Conservation (phyloP, 306 rosid species). For the Pachyrhizus erosus region DNA sequence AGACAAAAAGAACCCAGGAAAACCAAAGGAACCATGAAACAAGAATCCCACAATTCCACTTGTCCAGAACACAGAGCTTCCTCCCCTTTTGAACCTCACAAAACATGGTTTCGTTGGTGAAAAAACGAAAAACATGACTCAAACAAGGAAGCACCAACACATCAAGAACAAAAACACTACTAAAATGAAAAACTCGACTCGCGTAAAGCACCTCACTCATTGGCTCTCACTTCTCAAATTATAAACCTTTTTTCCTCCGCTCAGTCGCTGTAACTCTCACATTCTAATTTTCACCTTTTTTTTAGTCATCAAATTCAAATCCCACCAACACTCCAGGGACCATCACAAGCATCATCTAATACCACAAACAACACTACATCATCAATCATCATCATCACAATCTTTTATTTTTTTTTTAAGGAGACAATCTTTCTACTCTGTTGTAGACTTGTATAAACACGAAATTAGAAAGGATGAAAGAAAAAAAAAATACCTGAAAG, state of each 20-base stretch:
- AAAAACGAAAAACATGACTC: background rate
- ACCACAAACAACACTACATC: constrained; percentile 34
- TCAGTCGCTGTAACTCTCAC: constrained; percentile 26
- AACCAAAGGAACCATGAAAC: constrained; percentile 28
- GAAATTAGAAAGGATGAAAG: background rate
- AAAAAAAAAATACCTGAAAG: constrained; percentile 36
- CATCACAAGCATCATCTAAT: constrained; percentile 28
- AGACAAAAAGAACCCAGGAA: constrained; percentile 10
- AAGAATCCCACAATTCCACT: constrained; percentile 16
- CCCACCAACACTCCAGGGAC: constrained; percentile 9
- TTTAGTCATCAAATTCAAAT: constrained; percentile 23
- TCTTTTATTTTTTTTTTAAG: background rate
- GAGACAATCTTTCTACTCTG: background rate
- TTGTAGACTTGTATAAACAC: background rate
- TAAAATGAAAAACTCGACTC: constrained; percentile 8
- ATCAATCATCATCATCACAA: constrained; percentile 26
- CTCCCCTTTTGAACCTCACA: background rate
- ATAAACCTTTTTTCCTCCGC: background rate
- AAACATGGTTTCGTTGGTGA: background rate
- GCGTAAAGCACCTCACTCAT: constrained; percentile 17
- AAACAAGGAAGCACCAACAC: constrained; percentile 20
- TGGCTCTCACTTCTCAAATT: constrained; percentile 13
- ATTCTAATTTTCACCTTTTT: constrained; percentile 13
- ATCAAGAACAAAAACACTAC: constrained; percentile 26
- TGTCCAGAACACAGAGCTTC: constrained; percentile 1